Evolutionary conservation across 257 asterid genomes (phyloP).

Genomic region (Lycium ferocissimum): DNA sequence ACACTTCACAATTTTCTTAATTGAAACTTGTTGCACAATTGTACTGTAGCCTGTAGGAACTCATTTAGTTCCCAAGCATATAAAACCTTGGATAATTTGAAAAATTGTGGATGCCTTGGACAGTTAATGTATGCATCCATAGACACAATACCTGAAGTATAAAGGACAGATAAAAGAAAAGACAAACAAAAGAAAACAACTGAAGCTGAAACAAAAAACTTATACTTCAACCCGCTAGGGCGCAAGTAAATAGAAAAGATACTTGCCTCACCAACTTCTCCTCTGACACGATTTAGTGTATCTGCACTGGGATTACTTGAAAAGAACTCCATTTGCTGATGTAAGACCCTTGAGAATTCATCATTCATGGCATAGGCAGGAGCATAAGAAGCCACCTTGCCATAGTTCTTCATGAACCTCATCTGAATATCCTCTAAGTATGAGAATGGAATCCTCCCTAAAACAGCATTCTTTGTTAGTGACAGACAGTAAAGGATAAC

Average conservation of each 20-base stretch:
- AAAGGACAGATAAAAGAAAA: neutral
- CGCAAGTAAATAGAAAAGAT: neutral
- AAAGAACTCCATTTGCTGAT: slow-evolving; percentile 99
- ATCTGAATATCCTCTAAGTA: slow-evolving; percentile 95
- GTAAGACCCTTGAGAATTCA: slow-evolving; percentile 96
- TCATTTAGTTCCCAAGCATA: neutral
- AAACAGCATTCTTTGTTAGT: slow-evolving; percentile 24
- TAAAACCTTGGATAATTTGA: neutral
- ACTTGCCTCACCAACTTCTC: slow-evolving; percentile 97
- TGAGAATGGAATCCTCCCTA: slow-evolving; percentile 95
- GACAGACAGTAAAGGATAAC: neutral
- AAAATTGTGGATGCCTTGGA: neutral
- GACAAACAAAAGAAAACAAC: slow-evolving; percentile 23
- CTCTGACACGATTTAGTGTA: slow-evolving; percentile 85
- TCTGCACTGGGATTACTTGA: slow-evolving; percentile 96
- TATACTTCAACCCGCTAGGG: neutral
- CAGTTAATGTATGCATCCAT: slow-evolving; percentile 22
- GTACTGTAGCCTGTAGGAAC: neutral
- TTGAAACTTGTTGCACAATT: neutral
- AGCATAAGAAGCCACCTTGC: slow-evolving; percentile 77
- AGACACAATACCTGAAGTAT: neutral
- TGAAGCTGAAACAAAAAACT: neutral
- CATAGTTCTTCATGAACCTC: slow-evolving; percentile 98
- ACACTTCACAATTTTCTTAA: neutral
- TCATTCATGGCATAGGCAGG: slow-evolving; percentile 99